Evolutionary conservation across 306 rosid species (phyloP), one percentile per base, ranked within the genome.

Genomic region (Arachis hypogaea): DNA sequence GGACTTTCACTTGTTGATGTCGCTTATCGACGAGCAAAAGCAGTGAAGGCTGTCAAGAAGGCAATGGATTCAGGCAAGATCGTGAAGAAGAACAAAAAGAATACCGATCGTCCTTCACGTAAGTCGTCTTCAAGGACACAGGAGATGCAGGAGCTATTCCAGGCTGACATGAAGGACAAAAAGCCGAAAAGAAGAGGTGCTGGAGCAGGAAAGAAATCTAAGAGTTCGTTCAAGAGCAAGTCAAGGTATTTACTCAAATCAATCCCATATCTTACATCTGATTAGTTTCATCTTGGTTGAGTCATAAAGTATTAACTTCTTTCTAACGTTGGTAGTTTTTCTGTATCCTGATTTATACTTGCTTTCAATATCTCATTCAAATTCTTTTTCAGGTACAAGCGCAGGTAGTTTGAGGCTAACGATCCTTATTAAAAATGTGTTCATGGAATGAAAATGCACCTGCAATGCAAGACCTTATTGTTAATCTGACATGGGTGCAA

Each of bases 21-120:
- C 68, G 99, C 88, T 42, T 95, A 92, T 72, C 88, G 99, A 63
- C 86, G 99, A 42, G 99, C 98, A 9, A 95, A 92, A 78, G 96
- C 99, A 10, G 97, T 69, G 44, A 95, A 95, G 83, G 99, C 98
- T 42, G 84, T 72, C 56, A 85, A 88, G 52, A 95, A 76, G 90
- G 99, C 98, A 6, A 56, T 70, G 9, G 99, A 92, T 77, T 66
- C 93, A 41, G 99, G 98, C 41, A 95, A 95, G 87, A 77, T 92
- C 75, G 89, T 86, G 82, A 79, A 59, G 87, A 89, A 77, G 78
- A 64, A 33, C 38, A 56, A 64, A 63, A 87, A 65, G 78, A 91
- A 88, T 69, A 57, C 97, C 12, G 78, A 73, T 57, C 77, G 45
- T 71, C 46, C 81, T 54, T 65, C 93, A 0, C 69, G 81, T 33